Percentiles rank a stretch among this genome's conserved stretches.
phyloP scores from a whole-genome alignment of 2,329 filamentous ascomycete genomes.

The Trichoderma atrobrunneum region DNA sequence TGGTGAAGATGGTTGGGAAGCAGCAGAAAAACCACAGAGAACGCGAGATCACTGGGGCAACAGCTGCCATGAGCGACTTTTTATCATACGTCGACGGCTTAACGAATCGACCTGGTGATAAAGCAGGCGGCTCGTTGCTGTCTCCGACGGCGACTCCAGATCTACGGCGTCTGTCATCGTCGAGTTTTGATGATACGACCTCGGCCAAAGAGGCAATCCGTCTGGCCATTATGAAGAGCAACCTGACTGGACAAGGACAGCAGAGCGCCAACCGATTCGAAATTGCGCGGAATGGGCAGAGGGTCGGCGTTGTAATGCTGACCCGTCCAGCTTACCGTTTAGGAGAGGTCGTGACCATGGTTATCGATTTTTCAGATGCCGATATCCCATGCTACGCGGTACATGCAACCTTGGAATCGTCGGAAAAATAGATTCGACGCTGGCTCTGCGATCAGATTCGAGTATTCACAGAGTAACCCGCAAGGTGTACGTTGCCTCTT shows the following conservation, averaged over 20 bases:
- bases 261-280: constrained; percentile 92
- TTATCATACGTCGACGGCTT: constrained; percentile 74
- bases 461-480: constrained; percentile 86
- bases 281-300: constrained; percentile 85
- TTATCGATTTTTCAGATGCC: constrained; percentile 76
- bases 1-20: constrained; percentile 48
- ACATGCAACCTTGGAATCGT: constrained; percentile 79
- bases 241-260: constrained; percentile 62
- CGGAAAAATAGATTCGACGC: constrained; percentile 73
- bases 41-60: constrained; percentile 28
- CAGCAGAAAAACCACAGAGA: constrained; percentile 29
- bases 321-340: constrained; percentile 84
- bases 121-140: constrained; percentile 58
- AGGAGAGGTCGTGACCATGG: constrained; percentile 80
- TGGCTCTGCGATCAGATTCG: constrained; percentile 80
- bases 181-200: constrained; percentile 50
- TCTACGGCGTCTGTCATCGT: constrained; percentile 53
- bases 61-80: constrained; percentile 62
- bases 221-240: constrained; percentile 82
- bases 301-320: constrained; percentile 87
- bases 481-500: constrained; percentile 72
- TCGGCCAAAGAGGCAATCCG: constrained; percentile 85
- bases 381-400: constrained; percentile 83
- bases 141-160: constrained; percentile 64
- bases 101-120: constrained; percentile 56